phyloP scores from a whole-genome alignment of 345 rosid genomes.

The Sonneratia alba region DNA sequence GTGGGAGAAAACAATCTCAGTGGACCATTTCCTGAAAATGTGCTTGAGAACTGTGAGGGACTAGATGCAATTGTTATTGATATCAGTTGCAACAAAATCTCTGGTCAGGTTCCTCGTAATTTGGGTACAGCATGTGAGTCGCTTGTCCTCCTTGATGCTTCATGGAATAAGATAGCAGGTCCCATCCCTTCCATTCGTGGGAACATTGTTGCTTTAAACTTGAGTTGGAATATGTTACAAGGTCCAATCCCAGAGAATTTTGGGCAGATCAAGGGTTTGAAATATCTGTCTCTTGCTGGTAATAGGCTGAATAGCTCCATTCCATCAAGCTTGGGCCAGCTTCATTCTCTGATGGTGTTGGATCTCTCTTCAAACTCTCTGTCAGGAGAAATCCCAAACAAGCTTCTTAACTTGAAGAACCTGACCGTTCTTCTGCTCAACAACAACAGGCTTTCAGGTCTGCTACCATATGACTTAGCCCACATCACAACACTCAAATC shows the following conservation, averaged over 20 bases:
- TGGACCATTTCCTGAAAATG: constrained; percentile 40
- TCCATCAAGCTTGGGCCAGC: constrained; percentile 35
- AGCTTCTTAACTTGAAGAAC: constrained; percentile 33
- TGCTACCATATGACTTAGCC: constrained; percentile 46
- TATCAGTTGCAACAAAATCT: constrained; percentile 42
- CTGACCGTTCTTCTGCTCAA: constrained; percentile 47
- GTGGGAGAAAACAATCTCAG: constrained; percentile 45
- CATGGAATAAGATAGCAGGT: constrained; percentile 44
- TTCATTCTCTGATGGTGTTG: constrained; percentile 32
- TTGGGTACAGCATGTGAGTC: constrained; percentile 40
- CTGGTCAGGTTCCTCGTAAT: constrained; percentile 36
- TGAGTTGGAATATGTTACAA: constrained; percentile 40
- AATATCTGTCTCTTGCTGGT: constrained; percentile 44
- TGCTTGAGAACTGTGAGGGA: constrained; percentile 34
- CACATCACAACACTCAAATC: constrained; percentile 32
- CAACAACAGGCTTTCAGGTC: constrained; percentile 48
- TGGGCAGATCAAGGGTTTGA: constrained; percentile 27
- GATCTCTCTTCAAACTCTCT: constrained; percentile 54
- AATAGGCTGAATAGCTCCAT: constrained; percentile 44
- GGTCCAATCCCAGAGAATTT: constrained; percentile 37
- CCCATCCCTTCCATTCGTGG: constrained; percentile 33
- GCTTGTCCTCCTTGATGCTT: constrained; percentile 37
- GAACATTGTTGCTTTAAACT: constrained; percentile 35
- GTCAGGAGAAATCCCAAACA: constrained; percentile 42
- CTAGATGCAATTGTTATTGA: constrained; percentile 32